Conservation (phyloP, 345 rosid species). For the Clausena lansium region DNA sequence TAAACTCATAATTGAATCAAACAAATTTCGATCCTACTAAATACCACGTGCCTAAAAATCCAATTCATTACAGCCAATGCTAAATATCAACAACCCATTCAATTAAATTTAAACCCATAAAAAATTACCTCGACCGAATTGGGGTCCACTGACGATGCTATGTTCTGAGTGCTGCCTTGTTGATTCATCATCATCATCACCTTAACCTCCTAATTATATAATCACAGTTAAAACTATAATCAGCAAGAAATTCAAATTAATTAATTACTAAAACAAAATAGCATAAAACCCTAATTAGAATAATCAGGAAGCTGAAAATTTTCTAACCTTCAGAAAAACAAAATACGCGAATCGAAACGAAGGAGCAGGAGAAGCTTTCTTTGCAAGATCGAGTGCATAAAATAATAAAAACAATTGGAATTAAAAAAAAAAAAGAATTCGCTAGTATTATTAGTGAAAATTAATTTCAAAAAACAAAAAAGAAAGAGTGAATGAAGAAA, state of each 20-base stretch:
- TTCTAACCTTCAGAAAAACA: slow-evolving; percentile 10
- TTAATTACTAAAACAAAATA: neutral
- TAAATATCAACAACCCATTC: neutral
- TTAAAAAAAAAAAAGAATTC: neutral
- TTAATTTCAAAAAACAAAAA: neutral
- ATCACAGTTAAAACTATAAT: neutral
- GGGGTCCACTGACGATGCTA: slow-evolving; percentile 56
- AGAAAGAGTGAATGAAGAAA: neutral
- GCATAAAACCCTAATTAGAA: slow-evolving; percentile 32
- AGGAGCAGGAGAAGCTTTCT: neutral
- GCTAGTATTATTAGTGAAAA: neutral
- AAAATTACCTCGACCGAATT: slow-evolving; percentile 66
- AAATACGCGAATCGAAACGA: neutral
- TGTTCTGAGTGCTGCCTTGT: slow-evolving; percentile 58
- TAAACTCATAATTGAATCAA: neutral
- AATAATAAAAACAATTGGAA: slow-evolving; percentile 15
- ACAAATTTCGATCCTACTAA: neutral
- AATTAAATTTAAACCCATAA: neutral
- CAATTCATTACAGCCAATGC: neutral
- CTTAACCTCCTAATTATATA: slow-evolving; percentile 41
- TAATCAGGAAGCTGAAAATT: neutral
- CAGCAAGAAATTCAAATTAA: neutral
- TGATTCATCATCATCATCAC: slow-evolving; percentile 71
- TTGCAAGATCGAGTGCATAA: neutral
- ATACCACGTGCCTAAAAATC: neutral